Percentiles rank a stretch among this genome's conserved stretches.
These are phyloP conservation scores for Fusarium sp. DNA, from an alignment of 2,329 filamentous ascomycete species.

Conservation along the genomic window DNA sequence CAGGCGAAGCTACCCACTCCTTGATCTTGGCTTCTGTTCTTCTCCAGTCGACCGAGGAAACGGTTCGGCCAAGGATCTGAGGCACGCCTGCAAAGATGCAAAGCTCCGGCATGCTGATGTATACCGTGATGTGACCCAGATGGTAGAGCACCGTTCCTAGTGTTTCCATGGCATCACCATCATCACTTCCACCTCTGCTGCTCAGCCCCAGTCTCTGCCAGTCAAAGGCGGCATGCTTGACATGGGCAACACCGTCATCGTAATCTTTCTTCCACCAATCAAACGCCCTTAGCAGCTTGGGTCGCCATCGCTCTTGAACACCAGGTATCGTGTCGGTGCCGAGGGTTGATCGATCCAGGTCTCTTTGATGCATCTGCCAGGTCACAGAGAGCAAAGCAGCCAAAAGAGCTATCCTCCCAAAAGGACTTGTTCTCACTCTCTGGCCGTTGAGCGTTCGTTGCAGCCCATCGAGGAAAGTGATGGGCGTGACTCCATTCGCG, in stretches of 20 bases:
- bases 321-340: conserved; percentile 40
- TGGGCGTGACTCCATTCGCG: conserved; percentile 42
- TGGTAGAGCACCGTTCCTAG: conserved; percentile 43
- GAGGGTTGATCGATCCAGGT: conserved; percentile 41
- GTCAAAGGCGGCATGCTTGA: conserved; percentile 43
- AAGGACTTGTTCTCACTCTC: conserved; percentile 42
- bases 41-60: conserved; percentile 43
- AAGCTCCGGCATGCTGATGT: conserved; percentile 45
- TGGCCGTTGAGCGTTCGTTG: conserved; percentile 43
- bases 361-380: conserved; percentile 45
- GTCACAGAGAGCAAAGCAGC: conserved; percentile 42
- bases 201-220: conserved; percentile 43
- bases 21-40: conserved; percentile 44
- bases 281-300: conserved; percentile 41
- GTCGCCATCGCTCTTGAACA: conserved; percentile 43
- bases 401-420: conserved; percentile 41
- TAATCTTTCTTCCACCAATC: conserved; percentile 46
- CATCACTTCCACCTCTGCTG: conserved; percentile 41
- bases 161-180: conserved; percentile 43
- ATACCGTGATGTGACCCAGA: conserved; percentile 43
- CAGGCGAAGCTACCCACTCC: conserved; percentile 43
- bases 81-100: conserved; percentile 43
- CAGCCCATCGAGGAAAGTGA: conserved; percentile 43
- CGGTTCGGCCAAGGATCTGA: conserved; percentile 42
- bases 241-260: conserved; percentile 42